Conservation (phyloP, 2,329 filamentous ascomycete genomes). For the Cercospora sp. region DNA sequence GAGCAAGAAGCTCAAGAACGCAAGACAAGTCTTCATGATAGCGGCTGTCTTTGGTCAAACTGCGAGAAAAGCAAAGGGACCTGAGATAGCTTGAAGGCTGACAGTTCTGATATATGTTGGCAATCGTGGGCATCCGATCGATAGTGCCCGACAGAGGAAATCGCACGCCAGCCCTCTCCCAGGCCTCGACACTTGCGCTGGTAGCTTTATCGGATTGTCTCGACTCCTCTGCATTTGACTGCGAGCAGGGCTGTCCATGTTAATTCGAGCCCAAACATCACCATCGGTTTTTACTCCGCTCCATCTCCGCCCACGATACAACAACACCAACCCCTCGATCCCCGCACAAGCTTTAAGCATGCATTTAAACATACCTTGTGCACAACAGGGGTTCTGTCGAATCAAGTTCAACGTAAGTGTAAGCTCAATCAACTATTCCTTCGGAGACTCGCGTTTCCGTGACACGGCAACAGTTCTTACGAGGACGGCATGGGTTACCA, state of each 20-base stretch:
- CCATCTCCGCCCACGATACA: neutral
- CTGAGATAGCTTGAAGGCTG: neutral
- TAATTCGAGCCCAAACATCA: neutral
- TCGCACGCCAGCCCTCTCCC: neutral
- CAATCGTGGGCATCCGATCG: neutral
- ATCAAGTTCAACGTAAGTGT: neutral
- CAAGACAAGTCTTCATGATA: neutral
- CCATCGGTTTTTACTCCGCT: neutral
- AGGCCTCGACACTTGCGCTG: neutral
- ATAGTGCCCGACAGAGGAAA: neutral
- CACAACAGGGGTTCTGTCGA: neutral
- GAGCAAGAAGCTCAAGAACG: constrained; percentile 4
- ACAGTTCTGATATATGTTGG: neutral
- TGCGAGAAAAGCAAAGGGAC: neutral
- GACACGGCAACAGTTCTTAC: neutral
- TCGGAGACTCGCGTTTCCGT: neutral
- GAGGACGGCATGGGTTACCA: neutral
- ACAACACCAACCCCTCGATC: neutral
- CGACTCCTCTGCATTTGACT: neutral
- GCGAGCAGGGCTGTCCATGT: neutral
- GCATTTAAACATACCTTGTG: constrained; percentile 15
- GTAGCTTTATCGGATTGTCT: neutral
- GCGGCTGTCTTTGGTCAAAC: neutral
- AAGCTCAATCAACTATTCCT: neutral
- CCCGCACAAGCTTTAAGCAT: constrained; percentile 8